These are phyloP conservation scores for Aspergillus hortae DNA, from an alignment of 2,329 filamentous ascomycete genomes.

Conservation along the genomic window DNA sequence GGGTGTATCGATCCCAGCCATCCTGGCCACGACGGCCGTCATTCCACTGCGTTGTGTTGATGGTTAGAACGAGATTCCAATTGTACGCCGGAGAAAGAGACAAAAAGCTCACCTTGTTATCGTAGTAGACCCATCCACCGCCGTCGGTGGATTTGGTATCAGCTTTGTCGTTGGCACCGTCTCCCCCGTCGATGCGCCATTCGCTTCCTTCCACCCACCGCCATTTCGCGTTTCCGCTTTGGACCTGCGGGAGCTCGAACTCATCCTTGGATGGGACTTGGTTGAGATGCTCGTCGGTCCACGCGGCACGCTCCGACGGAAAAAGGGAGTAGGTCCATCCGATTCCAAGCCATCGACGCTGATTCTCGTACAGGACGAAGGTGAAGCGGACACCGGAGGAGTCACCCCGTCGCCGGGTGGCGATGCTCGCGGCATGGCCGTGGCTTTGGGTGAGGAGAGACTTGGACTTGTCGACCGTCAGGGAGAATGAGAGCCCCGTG, in stretches of 20 bases:
- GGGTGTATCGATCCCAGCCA: conserved; percentile 91
- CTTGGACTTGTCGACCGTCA: conserved; percentile 21
- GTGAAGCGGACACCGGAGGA: conserved; percentile 89
- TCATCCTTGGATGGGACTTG: conserved; percentile 69
- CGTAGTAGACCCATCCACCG: conserved; percentile 94
- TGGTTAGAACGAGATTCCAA: not conserved
- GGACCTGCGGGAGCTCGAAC: conserved; percentile 65
- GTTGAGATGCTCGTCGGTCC: conserved; percentile 96
- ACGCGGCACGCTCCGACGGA: conserved; percentile 81
- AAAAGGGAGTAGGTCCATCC: conserved; percentile 93
- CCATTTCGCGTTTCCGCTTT: conserved; percentile 62
- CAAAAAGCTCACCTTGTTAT: conserved; percentile 71
- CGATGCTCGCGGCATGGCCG: conserved; percentile 46
- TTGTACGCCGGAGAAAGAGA: conserved; percentile 1
- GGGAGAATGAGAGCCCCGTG: conserved; percentile 71
- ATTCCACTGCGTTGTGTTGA: conserved; percentile 66
- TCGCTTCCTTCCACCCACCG: conserved; percentile 80
- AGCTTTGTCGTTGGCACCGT: conserved; percentile 32
- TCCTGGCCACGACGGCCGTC: conserved; percentile 79
- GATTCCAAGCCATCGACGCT: conserved; percentile 88
- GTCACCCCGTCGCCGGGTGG: conserved; percentile 40
- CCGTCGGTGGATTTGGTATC: conserved; percentile 48
- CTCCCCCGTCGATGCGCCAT: conserved; percentile 78
- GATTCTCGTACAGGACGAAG: conserved; percentile 94
- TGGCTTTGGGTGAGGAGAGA: conserved; percentile 37